Conservation (phyloP, 2,329 filamentous ascomycete genomes). For the Penicillium freii region DNA sequence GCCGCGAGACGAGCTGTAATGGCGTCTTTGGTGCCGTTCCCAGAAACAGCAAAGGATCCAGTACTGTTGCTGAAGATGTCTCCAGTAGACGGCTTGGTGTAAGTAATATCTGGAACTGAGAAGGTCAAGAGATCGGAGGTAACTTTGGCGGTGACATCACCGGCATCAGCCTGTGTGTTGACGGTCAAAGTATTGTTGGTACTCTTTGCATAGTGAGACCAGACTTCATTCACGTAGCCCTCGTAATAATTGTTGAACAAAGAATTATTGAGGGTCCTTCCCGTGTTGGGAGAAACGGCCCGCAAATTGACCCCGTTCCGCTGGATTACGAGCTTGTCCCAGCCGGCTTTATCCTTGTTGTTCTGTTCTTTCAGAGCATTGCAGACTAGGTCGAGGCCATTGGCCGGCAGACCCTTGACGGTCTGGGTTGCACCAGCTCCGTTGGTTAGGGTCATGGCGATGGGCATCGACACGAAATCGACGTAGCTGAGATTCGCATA, state of each 20-base stretch:
- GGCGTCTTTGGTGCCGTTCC: slow-evolving; percentile 53
- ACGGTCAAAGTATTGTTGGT: slow-evolving; percentile 50
- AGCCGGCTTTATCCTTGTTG: slow-evolving; percentile 55
- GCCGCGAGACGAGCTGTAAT: slow-evolving; percentile 73
- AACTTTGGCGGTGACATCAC: slow-evolving; percentile 54
- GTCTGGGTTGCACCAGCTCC: slow-evolving; percentile 46
- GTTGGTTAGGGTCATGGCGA: slow-evolving; percentile 54
- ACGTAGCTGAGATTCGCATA: slow-evolving; percentile 72
- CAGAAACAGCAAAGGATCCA: slow-evolving; percentile 54
- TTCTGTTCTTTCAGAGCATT: slow-evolving; percentile 56
- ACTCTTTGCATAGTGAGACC: slow-evolving; percentile 43
- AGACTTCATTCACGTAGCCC: slow-evolving; percentile 53
- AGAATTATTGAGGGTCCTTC: slow-evolving; percentile 41
- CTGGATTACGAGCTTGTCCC: slow-evolving; percentile 59
- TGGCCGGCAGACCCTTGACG: slow-evolving; percentile 57
- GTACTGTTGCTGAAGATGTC: slow-evolving; percentile 68
- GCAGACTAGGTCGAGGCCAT: slow-evolving; percentile 59
- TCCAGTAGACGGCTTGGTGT: slow-evolving; percentile 55
- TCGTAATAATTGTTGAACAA: slow-evolving; percentile 55
- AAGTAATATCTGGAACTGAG: slow-evolving; percentile 47
- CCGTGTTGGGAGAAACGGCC: slow-evolving; percentile 45
- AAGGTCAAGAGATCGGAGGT: slow-evolving; percentile 44
- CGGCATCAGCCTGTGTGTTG: slow-evolving; percentile 63
- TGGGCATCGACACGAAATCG: slow-evolving; percentile 69
- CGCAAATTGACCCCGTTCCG: slow-evolving; percentile 43